A percentile compares a stretch with the other conserved stretches of the same genome.
These are phyloP conservation scores for Chlorencoelia australis DNA, from an alignment of 2,329 filamentous ascomycete species.

Conservation along the genomic window DNA sequence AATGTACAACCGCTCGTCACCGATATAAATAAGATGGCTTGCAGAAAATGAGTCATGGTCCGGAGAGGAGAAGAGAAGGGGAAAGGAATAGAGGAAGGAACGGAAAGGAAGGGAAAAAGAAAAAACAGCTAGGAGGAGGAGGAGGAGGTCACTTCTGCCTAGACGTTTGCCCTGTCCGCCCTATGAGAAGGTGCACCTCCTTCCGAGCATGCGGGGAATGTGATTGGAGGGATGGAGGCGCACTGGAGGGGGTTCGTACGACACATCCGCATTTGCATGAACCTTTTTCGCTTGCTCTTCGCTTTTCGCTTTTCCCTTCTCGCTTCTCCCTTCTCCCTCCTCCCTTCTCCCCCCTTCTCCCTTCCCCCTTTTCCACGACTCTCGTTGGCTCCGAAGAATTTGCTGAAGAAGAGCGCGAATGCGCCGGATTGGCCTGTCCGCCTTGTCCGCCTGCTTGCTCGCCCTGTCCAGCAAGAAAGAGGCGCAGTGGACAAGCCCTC, in stretches of 20 bases:
- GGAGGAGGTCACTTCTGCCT: constrained; percentile 9
- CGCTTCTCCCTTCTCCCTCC: no score
- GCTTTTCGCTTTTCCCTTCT: no score
- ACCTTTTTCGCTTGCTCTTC: constrained; percentile 1
- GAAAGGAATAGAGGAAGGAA: background rate
- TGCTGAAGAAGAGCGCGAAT: no score
- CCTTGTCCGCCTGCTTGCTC: no score
- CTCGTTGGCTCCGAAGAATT: no score
- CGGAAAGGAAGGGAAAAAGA: background rate
- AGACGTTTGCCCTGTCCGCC: constrained; percentile 15
- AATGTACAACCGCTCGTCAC: background rate
- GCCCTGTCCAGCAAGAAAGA: no score
- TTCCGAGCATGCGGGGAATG: background rate
- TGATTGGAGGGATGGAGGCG: background rate
- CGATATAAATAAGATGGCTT: no score
- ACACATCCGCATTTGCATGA: background rate
- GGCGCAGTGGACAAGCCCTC: no score
- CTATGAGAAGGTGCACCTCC: constrained; percentile 1
- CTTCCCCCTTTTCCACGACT: no score
- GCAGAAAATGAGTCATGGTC: background rate
- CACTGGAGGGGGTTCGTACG: background rate
- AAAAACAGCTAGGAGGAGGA: background rate
- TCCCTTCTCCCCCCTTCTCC: no score
- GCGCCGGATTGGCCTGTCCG: no score
- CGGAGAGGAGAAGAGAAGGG: background rate